Evolutionary conservation across 2,329 filamentous ascomycete species (phyloP).

Genomic region (Ceratocystis cacaofunesta): DNA sequence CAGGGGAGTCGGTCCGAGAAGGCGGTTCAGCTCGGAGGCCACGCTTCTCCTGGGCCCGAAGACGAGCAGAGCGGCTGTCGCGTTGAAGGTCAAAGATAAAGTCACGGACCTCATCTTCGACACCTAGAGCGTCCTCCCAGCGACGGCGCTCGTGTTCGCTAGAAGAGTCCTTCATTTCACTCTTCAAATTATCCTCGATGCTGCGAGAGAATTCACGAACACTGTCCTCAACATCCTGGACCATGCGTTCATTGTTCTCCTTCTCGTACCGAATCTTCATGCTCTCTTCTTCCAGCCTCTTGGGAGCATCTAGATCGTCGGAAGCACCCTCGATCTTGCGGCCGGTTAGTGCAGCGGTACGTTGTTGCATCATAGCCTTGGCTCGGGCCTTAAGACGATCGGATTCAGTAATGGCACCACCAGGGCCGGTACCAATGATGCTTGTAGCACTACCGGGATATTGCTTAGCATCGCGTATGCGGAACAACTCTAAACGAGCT

Average conservation of each 20-base stretch:
- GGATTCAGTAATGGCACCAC: conserved; percentile 77
- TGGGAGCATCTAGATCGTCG: conserved; percentile 64
- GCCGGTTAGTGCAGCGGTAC: conserved; percentile 80
- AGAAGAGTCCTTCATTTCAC: conserved; percentile 56
- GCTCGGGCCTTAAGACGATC: conserved; percentile 89
- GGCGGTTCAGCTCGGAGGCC: conserved; percentile 33
- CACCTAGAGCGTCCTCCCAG: conserved; percentile 91
- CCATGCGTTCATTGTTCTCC: conserved; percentile 93
- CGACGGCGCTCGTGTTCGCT: conserved; percentile 82
- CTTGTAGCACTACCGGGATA: conserved; percentile 65
- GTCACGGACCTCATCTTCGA: conserved; percentile 91
- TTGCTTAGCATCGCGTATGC: conserved; percentile 81
- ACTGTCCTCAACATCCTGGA: conserved; percentile 89
- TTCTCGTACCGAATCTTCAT: conserved; percentile 68
- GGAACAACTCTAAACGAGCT: conserved; percentile 80
- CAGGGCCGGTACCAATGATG: conserved; percentile 85
- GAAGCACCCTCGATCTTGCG: conserved; percentile 55
- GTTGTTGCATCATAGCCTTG: conserved; percentile 97
- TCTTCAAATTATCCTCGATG: conserved; percentile 76
- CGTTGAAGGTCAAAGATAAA: conserved; percentile 96
- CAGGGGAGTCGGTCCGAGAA: conserved; percentile 30
- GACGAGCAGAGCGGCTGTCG: conserved; percentile 59
- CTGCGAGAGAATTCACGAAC: conserved; percentile 75
- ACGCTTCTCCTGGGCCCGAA: conserved; percentile 45
- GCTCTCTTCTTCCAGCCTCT: conserved; percentile 78